phyloP scores from a whole-genome alignment of 257 asterid genomes.

The Thymus quinquecostatus region DNA sequence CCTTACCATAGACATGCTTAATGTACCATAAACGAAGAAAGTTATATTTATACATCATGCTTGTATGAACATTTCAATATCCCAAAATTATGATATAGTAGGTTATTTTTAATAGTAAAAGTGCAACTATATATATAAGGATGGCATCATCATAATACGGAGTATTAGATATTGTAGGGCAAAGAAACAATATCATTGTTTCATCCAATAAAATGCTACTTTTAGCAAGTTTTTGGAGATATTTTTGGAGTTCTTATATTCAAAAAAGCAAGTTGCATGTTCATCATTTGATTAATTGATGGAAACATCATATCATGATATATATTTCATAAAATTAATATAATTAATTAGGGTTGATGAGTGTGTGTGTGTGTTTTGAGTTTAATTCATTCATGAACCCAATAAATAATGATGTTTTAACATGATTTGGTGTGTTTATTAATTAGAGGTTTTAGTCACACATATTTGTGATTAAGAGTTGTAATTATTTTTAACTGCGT shows the following conservation, averaged over 20 bases:
- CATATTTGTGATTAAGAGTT: neutral
- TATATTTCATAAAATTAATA: neutral
- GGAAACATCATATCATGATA: neutral
- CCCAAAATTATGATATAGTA: neutral
- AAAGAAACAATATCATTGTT: constrained; percentile 31
- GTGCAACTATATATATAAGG: constrained; percentile 18
- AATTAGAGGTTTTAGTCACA: neutral
- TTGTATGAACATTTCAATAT: neutral
- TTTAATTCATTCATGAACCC: neutral
- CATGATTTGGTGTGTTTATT: neutral
- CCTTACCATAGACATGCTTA: too few species aligned
- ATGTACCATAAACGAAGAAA: too few species aligned
- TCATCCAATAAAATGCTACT: constrained; percentile 4
- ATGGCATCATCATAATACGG: constrained; percentile 16
- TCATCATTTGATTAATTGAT: constrained; percentile 18
- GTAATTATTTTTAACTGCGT: neutral
- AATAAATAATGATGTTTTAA: constrained; percentile 1
- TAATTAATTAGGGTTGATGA: neutral
- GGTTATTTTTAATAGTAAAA: constrained; percentile 4
- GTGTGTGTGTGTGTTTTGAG: neutral
- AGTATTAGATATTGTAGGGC: constrained; percentile 17
- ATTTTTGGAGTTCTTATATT: constrained; percentile 22
- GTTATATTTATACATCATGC: too few species aligned
- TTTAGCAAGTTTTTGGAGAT: constrained; percentile 7
- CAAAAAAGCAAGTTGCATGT: constrained; percentile 20